A percentile compares a stretch with the other conserved stretches of the same genome.
These are phyloP conservation scores for Fusarium dimerum DNA, from an alignment of 2,329 filamentous ascomycete genomes.

Conservation along the genomic window DNA sequence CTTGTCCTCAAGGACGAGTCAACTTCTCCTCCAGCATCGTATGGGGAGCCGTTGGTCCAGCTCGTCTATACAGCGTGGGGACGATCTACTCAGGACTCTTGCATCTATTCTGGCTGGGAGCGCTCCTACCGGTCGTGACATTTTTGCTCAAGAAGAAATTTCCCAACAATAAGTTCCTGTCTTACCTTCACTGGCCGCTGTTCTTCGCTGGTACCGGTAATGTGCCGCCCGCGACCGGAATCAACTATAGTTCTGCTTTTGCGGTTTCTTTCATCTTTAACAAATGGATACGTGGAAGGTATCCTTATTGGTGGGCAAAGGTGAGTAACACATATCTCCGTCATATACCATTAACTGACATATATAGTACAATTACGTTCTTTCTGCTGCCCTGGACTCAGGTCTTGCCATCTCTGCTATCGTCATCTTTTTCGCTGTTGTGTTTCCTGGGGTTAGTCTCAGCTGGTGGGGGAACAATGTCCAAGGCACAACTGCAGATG, in stretches of 20 bases:
- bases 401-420: conserved; percentile 13
- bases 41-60: conserved; percentile 52
- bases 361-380: conserved; percentile 17
- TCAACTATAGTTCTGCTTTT: conserved; percentile 11
- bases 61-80: conserved; percentile 26
- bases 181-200: conserved; percentile 7
- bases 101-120: conserved; percentile 11
- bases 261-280: conserved; percentile 13
- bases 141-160: conserved; percentile 3
- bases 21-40: conserved; percentile 49
- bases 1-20: conserved; percentile 47
- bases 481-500: conserved; percentile 9
- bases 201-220: conserved; percentile 15
- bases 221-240: conserved; percentile 9
- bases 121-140: conserved; percentile 6
- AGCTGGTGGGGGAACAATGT: conserved; percentile 20
- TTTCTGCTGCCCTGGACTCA: conserved; percentile 13
- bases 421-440: conserved; percentile 14
- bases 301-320: conserved; percentile 16
- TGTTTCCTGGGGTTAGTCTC: conserved; percentile 6
- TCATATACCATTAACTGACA: no score
- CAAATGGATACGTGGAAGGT: conserved; percentile 12
- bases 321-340: not conserved
- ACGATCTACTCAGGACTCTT: conserved; percentile 10
- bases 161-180: conserved; percentile 6